Percentiles rank a stretch among this genome's conserved stretches.
Conservation (phyloP, 164 flowering plant species). For the Macadamia integrifolia region DNA sequence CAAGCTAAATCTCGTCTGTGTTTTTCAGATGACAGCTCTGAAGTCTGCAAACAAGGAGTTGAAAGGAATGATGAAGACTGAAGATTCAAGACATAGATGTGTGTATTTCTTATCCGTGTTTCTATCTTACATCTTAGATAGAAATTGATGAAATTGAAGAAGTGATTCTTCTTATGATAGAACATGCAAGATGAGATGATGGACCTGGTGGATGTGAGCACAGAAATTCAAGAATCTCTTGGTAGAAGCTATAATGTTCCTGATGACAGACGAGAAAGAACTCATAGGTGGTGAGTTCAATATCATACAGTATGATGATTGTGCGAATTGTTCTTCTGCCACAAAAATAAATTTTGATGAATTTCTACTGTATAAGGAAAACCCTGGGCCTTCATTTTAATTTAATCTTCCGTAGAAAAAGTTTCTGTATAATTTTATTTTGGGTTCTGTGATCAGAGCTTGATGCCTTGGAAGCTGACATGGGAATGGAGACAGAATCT, state of each 20-base stretch:
- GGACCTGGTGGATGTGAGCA: slow-evolving; percentile 94
- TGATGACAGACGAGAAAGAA: slow-evolving; percentile 95
- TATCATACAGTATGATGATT: neutral
- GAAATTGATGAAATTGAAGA: neutral
- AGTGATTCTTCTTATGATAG: slow-evolving; percentile 26
- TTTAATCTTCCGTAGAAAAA: neutral
- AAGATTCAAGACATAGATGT: slow-evolving; percentile 18
- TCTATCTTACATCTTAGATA: neutral
- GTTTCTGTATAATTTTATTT: neutral
- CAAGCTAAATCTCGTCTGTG: neutral
- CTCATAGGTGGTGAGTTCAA: slow-evolving; percentile 84
- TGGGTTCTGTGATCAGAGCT: slow-evolving; percentile 51
- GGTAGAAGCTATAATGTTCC: slow-evolving; percentile 95
- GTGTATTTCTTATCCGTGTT: neutral
- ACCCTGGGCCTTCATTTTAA: neutral
- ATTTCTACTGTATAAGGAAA: neutral
- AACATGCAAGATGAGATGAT: slow-evolving; percentile 98
- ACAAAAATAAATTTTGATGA: neutral
- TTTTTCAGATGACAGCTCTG: slow-evolving; percentile 17
- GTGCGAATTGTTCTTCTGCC: neutral
- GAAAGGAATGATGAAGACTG: slow-evolving; percentile 38
- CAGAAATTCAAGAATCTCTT: slow-evolving; percentile 91
- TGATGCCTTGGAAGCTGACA: slow-evolving; percentile 96
- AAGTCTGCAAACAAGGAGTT: slow-evolving; percentile 28
- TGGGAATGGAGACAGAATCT: slow-evolving; percentile 79